phyloP scores from a whole-genome alignment of 2,329 filamentous ascomycete species.

The Diaporthe batatas region DNA sequence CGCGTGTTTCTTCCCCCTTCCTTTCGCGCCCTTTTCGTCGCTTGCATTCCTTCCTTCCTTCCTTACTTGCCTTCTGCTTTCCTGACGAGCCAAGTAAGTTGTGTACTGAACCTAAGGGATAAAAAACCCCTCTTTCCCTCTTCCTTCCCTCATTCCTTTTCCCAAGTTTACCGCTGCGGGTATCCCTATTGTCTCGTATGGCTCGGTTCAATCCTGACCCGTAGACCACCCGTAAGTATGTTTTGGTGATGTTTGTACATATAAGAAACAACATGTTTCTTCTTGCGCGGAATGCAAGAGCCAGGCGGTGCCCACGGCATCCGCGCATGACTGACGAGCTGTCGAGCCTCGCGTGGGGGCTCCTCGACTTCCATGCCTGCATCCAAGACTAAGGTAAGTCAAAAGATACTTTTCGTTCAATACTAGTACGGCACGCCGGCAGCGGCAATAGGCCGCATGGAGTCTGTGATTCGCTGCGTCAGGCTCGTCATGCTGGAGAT shows the following conservation, averaged over 20 bases:
- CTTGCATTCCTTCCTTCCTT: not conserved
- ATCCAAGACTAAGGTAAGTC: not conserved
- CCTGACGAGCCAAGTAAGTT: slow-evolving; percentile 19
- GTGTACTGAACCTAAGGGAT: slow-evolving; percentile 2
- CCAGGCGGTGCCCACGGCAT: not conserved
- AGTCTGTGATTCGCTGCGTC: slow-evolving; percentile 51
- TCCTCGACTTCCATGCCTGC: not conserved
- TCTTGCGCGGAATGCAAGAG: not conserved
- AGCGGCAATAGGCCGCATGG: slow-evolving; percentile 32
- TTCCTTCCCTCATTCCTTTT: not conserved
- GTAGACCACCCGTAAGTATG: slow-evolving; percentile 26
- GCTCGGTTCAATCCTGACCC: slow-evolving; percentile 9
- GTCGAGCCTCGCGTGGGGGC: not conserved
- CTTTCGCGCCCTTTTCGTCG: not conserved
- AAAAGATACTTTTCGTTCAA: not conserved
- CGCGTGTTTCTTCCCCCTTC: not conserved
- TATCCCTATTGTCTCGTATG: slow-evolving; percentile 4
- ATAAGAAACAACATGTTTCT: slow-evolving; percentile 13
- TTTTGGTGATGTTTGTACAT: slow-evolving; percentile 33
- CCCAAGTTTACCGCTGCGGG: slow-evolving; percentile 13
- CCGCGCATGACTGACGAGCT: not conserved
- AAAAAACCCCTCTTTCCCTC: not conserved
- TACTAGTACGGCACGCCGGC: slow-evolving; percentile 22
- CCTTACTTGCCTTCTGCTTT: slow-evolving; percentile 9
- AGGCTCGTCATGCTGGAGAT: slow-evolving; percentile 59